Percentiles rank a stretch among this genome's conserved stretches.
Conservation (phyloP, 2,329 filamentous ascomycete species). For the Neopestalotiopsis rosae region DNA sequence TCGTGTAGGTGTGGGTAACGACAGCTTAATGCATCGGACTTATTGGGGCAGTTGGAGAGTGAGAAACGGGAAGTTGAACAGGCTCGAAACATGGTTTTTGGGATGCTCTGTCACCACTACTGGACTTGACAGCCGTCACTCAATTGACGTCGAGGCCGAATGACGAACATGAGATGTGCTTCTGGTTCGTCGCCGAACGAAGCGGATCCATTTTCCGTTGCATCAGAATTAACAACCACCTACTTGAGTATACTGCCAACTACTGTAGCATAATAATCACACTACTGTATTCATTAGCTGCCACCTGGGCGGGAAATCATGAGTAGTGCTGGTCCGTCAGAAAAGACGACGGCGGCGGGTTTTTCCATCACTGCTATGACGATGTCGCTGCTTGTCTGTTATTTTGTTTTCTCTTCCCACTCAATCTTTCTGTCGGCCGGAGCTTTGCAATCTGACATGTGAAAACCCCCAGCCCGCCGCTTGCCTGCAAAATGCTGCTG, state of each 20-base stretch:
- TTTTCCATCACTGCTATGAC: background rate
- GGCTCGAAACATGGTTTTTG: slow-evolving; percentile 14
- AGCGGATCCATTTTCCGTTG: background rate
- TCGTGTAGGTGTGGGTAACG: slow-evolving; percentile 16
- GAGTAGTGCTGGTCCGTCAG: background rate
- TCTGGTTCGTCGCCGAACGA: background rate
- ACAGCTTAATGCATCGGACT: slow-evolving; percentile 18
- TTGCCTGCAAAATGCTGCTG: background rate
- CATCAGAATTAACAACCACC: background rate
- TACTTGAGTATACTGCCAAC: background rate
- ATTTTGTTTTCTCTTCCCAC: background rate
- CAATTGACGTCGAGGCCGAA: background rate
- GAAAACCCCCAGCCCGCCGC: background rate
- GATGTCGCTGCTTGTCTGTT: background rate
- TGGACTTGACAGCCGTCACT: background rate
- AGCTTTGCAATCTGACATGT: background rate
- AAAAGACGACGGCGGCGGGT: background rate
- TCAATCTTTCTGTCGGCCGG: background rate
- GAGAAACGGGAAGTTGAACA: slow-evolving; percentile 17
- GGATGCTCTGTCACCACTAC: background rate
- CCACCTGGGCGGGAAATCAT: background rate
- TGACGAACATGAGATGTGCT: background rate
- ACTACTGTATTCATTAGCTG: no score
- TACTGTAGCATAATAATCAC: no score
- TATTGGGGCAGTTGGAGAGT: slow-evolving; percentile 14